Base-by-base conservation (phyloP, 2,329 filamentous ascomycete genomes). In the Alternaria dauci region DNA sequence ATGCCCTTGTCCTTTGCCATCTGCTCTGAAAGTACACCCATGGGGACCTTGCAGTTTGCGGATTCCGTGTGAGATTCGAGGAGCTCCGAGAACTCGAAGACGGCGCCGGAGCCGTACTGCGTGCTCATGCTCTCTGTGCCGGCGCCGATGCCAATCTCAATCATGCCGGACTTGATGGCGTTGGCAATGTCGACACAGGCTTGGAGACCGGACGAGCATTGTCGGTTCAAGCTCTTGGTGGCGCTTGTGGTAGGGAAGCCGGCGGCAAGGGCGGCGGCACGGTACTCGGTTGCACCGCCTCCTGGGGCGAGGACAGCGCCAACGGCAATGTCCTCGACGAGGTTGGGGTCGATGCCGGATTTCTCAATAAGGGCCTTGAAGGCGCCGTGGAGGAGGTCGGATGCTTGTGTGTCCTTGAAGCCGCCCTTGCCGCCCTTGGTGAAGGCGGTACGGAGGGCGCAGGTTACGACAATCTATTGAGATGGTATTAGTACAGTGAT, bases 101-200 rank as follows among this genome's bases (percentile, higher is more conserved):
- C 94, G 63, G 95, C 95, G 44, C 84, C 85, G 25, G 94, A 94
- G 34, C 94, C 95, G 79, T 98, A 98, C 76, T 97, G 91, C 59
- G 86, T 85, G 75, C 88, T 92, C 95, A 99, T 99, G 84, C 91
- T 95, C 88, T 99, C 95, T 25, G 97, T 93, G 75, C 95, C 95
- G 20, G 94, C 94, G 69, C 94, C 95, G 70, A 98, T 88, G 71
- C 95, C 95, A 65, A 98, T 82, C 69, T 98, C 94, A 75, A 98
- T 98, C 91, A 97, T 96, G 73, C 94, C 95, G 5, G 88, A 79
- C 75, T 88, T 88, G 82, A 99, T 96, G 71, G 92, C 92, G 83
- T 98, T 96, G 69, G 94, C 94, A 75, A 98, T 90, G 78, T 98
- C 94, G 61, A 95, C 91, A 75, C 92, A 93, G 25, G 95, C 94